Evolutionary conservation across 306 rosid genomes (phyloP).

Genomic region (Amphicarpaea edgeworthii): DNA sequence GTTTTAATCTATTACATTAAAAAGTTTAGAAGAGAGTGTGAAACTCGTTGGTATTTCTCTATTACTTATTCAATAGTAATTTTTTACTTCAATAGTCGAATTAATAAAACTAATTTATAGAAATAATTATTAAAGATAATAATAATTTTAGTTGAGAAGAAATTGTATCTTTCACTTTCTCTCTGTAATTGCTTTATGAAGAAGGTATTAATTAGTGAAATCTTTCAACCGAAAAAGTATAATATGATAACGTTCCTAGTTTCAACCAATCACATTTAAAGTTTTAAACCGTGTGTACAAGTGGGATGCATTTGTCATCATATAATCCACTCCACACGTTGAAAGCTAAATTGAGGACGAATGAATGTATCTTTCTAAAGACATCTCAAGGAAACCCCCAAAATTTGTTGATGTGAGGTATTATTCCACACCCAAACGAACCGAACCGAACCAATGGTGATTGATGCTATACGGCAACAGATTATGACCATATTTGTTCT

Average conservation of each 20-base stretch:
- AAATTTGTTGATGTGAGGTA: neutral
- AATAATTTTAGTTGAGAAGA: neutral
- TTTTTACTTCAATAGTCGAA: no score
- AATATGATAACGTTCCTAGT: neutral
- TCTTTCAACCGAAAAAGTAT: neutral
- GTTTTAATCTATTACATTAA: no score
- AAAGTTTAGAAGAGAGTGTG: no score
- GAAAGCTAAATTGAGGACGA: neutral
- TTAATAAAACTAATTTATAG: no score
- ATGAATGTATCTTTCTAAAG: neutral
- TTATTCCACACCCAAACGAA: neutral
- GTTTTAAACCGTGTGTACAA: neutral
- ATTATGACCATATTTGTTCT: neutral
- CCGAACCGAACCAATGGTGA: conserved; percentile 7
- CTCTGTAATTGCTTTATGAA: no score
- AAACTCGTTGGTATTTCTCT: no score
- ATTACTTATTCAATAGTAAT: no score
- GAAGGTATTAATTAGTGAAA: neutral
- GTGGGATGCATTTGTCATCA: conserved; percentile 4
- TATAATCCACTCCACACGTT: neutral
- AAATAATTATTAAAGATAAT: no score
- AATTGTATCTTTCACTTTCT: no score
- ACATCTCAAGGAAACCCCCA: conserved; percentile 7
- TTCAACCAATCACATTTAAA: neutral
- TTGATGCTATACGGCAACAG: neutral